These are phyloP conservation scores for Phylloporus rhodoxanthus DNA, from an alignment of 768 basidiomycete genomes.

Conservation along the genomic window DNA sequence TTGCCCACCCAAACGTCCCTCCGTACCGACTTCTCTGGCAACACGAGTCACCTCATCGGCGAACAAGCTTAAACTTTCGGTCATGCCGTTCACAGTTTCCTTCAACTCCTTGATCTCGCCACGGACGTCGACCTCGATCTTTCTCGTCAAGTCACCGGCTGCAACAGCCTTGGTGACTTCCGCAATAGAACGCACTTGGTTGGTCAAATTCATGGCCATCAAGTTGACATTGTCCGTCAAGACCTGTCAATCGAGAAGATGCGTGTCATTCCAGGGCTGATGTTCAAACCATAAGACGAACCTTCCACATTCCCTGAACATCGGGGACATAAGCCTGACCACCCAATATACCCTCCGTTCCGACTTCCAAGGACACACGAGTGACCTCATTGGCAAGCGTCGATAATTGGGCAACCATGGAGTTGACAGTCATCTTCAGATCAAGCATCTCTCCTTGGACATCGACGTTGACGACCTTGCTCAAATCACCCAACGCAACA, in stretches of 20 bases:
- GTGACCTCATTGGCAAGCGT: conserved; percentile 82
- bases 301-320: conserved; percentile 94
- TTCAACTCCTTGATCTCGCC: conserved; percentile 90
- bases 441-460: conserved; percentile 94
- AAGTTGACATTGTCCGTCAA: conserved; percentile 80
- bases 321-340: conserved; percentile 91
- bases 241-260: conserved; percentile 28
- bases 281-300: conserved; percentile 23
- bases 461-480: conserved; percentile 82
- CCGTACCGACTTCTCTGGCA: conserved; percentile 94
- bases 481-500: conserved; percentile 77
- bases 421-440: conserved; percentile 73
- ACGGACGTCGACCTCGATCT: conserved; percentile 85
- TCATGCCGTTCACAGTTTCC: conserved; percentile 95
- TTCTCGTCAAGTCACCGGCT: conserved; percentile 86
- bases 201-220: conserved; percentile 87
- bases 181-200: conserved; percentile 85
- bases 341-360: conserved; percentile 88
- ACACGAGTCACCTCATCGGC: conserved; percentile 83
- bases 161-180: conserved; percentile 95
- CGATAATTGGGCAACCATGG: conserved; percentile 68
- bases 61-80: conserved; percentile 76
- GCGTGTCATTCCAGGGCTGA: conserved; percentile 9
- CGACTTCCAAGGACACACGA: conserved; percentile 86
- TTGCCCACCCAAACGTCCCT: conserved; percentile 91